Percentiles rank a stretch among this genome's conserved stretches.
Evolutionary conservation across 2,329 filamentous ascomycete species (phyloP).

Genomic region (Trematosphaeria pertusa): DNA sequence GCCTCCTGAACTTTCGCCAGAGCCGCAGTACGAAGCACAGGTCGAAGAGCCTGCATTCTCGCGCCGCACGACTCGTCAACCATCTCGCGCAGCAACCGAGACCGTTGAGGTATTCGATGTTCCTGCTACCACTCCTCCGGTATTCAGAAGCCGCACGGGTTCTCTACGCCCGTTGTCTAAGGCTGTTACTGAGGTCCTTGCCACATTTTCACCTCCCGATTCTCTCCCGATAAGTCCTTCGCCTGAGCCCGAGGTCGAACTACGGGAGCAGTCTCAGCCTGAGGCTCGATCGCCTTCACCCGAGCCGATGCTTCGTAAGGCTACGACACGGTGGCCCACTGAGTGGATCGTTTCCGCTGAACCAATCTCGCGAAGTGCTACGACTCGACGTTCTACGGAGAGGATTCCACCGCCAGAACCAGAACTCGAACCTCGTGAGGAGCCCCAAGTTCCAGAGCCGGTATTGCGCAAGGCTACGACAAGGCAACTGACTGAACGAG

Average conservation of each 20-base stretch:
- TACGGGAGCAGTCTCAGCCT: not conserved
- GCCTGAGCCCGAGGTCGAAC: not conserved
- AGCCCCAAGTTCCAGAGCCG: not conserved
- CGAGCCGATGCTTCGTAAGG: not conserved
- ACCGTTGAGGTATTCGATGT: not conserved
- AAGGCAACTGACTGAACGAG: not conserved
- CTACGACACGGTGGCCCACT: not conserved
- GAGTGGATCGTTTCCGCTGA: slow-evolving; percentile 1
- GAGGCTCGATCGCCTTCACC: too few species aligned
- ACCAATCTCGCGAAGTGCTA: slow-evolving; percentile 2
- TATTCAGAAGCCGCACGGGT: slow-evolving; percentile 3
- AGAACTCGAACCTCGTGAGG: not conserved
- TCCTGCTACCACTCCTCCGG: slow-evolving; percentile 1
- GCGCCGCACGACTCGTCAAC: not conserved
- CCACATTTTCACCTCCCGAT: not conserved
- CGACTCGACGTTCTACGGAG: slow-evolving; percentile 10
- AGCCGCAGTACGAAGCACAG: not conserved
- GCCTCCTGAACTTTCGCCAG: not conserved
- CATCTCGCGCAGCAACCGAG: too few species aligned
- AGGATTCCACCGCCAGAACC: too few species aligned
- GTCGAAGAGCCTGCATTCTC: not conserved
- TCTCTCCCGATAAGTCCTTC: too few species aligned
- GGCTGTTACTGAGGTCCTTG: slow-evolving; percentile 5
- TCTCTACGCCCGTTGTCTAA: not conserved
- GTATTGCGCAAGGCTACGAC: not conserved